phyloP scores from a whole-genome alignment of 805 yeast species.

The Nakazawaea siamensis region DNA sequence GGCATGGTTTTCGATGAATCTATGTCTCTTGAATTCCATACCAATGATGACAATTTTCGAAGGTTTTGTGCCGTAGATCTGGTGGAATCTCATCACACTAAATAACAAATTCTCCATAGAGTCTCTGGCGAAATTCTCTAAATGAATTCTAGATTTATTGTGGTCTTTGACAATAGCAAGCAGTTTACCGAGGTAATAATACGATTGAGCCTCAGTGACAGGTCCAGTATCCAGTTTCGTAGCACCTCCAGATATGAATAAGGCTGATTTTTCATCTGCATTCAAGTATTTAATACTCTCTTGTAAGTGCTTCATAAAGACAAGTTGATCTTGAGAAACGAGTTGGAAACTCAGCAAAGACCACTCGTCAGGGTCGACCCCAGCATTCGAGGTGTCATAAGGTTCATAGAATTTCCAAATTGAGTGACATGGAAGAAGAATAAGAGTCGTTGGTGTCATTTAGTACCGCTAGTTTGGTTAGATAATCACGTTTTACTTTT shows the following conservation, averaged over 20 bases:
- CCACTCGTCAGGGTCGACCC: constrained; percentile 53
- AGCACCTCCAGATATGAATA: constrained; percentile 52
- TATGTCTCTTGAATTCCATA: constrained; percentile 59
- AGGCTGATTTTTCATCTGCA: constrained; percentile 20
- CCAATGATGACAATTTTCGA: constrained; percentile 50
- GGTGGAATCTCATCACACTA: constrained; percentile 45
- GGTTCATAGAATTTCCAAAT: constrained; percentile 38
- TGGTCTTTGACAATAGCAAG: constrained; percentile 18
- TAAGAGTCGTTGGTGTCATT: constrained; percentile 1
- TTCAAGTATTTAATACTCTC: constrained; percentile 30
- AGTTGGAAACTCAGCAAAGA: constrained; percentile 54
- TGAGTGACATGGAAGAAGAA: constrained; percentile 35
- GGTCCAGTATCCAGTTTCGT: constrained; percentile 51
- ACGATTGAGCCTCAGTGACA: constrained; percentile 55
- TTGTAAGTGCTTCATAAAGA: constrained; percentile 55
- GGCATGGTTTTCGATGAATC: constrained; percentile 53
- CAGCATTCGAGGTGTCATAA: constrained; percentile 25
- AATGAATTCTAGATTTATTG: constrained; percentile 22
- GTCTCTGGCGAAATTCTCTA: constrained; percentile 73
- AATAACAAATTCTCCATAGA: constrained; percentile 71
- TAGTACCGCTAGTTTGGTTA: not conserved
- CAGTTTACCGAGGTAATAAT: constrained; percentile 34
- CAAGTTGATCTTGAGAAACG: constrained; percentile 60
- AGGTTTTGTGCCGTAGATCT: constrained; percentile 41
- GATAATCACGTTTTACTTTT: too few species aligned